These are phyloP conservation scores for Ceratocystis lukuohia DNA, from an alignment of 2,329 filamentous ascomycete species.

Conservation along the genomic window DNA sequence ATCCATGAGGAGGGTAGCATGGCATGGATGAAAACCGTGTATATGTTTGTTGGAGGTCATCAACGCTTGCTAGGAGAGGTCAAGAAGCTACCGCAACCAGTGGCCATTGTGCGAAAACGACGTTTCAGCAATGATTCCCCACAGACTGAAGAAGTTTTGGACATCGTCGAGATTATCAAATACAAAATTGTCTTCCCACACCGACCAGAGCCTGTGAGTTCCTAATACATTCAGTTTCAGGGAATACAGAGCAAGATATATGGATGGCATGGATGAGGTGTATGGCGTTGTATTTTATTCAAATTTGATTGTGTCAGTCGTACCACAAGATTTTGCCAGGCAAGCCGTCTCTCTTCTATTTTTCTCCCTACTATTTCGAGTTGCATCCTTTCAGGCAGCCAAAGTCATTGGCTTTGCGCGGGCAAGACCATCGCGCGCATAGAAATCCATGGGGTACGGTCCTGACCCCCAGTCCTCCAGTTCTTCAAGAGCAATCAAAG, in stretches of 20 bases:
- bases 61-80: slow-evolving; percentile 83
- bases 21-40: slow-evolving; percentile 80
- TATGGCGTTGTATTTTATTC: slow-evolving; percentile 7
- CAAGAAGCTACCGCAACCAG: slow-evolving; percentile 65
- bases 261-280: background rate
- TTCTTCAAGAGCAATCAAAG: slow-evolving; percentile 73
- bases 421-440: slow-evolving; percentile 80
- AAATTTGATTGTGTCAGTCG: background rate
- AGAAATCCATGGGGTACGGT: slow-evolving; percentile 96
- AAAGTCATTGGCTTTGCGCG: slow-evolving; percentile 47
- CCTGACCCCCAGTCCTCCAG: slow-evolving; percentile 61
- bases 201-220: slow-evolving; percentile 70
- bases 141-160: slow-evolving; percentile 41
- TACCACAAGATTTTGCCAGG: background rate
- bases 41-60: slow-evolving; percentile 77
- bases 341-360: background rate
- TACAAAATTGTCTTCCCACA: slow-evolving; percentile 76
- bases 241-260: background rate
- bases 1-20: slow-evolving; percentile 37
- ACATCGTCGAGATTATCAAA: slow-evolving; percentile 77
- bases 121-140: slow-evolving; percentile 31
- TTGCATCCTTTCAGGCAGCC: slow-evolving; percentile 16
- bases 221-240: background rate
- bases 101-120: slow-evolving; percentile 62
- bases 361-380: background rate